Base-by-base conservation (phyloP, 2,329 filamentous ascomycete genomes). In the Polychaeton citri region DNA sequence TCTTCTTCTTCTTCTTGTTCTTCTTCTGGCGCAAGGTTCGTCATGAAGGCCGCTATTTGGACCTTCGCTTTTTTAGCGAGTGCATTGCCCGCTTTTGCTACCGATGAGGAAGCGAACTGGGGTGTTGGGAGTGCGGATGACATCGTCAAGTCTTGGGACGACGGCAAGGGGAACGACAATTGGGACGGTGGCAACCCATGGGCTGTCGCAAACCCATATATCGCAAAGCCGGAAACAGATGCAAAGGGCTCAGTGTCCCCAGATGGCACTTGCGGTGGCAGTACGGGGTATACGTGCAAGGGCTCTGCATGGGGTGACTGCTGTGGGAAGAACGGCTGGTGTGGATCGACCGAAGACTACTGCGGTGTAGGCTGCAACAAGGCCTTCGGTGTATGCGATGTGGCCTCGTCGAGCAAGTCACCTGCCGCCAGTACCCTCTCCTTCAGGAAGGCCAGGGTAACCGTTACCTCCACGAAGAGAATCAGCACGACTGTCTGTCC, bases 361-460 rank as follows among this genome's bases (percentile, higher is more conserved):
- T 74, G 68, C 44, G 48, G 52, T 16, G 58, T 54, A 17, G 57
- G 57, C 18, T 64, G 62, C 13, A 56, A 61, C 30, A 17, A 12
- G 5, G 13, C 30, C 3, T 32, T 32, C 10, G 30, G 24, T 15
- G 24, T 12, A 12, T 28, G 24, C 15, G 24, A 15, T 15, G 12
- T 28, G 24, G n/a, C n/a, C n/a, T n/a, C n/a, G n/a, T n/a, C n/a
- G n/a, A n/a, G n/a, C n/a, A n/a, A n/a, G n/a, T n/a, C n/a, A n/a
- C n/a, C n/a, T n/a, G 12, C 24, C 4, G 24, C 15, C 3, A 7
- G 24, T 28, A 15, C 24, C 4, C 12, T 10, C 15, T 10, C 24
- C 7, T 28, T 15, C 15, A 12, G 12, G 3, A 15, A 28, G 7
- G 24, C 24, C 24, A 28, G 15, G 7, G 24, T 28, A 10, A 28